Base-by-base conservation (phyloP, 108 stramenopile genomes). In the Pseudonitzschia pungens region DNA sequence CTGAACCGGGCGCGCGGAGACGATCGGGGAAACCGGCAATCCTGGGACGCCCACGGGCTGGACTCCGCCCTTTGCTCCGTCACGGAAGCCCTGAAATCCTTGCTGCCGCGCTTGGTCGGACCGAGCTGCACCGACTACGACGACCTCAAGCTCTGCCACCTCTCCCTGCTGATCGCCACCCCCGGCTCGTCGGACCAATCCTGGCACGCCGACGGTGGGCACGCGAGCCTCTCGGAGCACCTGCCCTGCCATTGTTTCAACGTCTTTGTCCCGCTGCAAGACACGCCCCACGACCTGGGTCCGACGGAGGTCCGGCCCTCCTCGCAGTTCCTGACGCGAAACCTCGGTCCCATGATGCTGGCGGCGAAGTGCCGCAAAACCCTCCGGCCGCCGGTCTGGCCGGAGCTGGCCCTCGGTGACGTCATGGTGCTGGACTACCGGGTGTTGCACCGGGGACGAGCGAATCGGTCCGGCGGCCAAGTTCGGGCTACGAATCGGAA, bases 141-240 rank as follows among this genome's bases (percentile, higher is more conserved):
- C 27, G 57, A 58, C 2, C 27, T 58, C 29, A 58, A 58, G 27
- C 31, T 58, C 60, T 77, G 48, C 56, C 72, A 18, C 33, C 58
- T 15, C 15, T 18, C 4, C 44, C 45, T 77, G 70, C 32, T 91
- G 24, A 78, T 88, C 43, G 80, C 86, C 16, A 85, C 81, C 26
- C 83, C 87, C 18, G 86, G 86, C 7, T 81, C 87, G 33, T 53
- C 45, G 0, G 77, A 84, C 36, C 90, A 91, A 83, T 29, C 57
- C 22, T 91, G 87, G 87, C 90, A 91, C 71, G 79, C 86, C 58
- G 90, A 91, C 52, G 90, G 90, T 22, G 87, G 82, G 21, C 90
- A 91, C 65, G 45, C 86, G 40, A 63, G 74, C 36, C 28, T 84
- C 8, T 22, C 48, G 15, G 26, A 66, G 4, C 88, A 92, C 60